Conservation (phyloP, 148 eudicot species). For the Silene uniflora region DNA sequence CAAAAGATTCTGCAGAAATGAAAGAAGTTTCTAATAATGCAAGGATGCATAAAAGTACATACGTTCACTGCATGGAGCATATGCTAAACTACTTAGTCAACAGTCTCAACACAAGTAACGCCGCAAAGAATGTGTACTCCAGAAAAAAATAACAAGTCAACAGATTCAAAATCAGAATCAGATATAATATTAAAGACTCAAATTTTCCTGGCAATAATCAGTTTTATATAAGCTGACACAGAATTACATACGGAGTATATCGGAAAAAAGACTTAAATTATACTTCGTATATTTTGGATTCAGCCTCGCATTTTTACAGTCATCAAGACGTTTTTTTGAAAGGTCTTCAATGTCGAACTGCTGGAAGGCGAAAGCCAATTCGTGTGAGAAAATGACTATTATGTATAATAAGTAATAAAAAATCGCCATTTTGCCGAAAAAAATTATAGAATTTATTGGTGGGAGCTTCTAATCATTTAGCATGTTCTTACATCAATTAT, state of each 20-base stretch:
- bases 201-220: background rate
- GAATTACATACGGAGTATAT: too few relatives aligned
- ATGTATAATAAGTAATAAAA: too few relatives aligned
- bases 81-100: slow-evolving; percentile 15
- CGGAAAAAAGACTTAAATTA: background rate
- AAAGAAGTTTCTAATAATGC: slow-evolving; percentile 1
- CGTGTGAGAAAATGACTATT: too few relatives aligned
- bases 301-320: too few relatives aligned
- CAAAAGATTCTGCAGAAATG: slow-evolving; percentile 4
- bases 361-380: too few relatives aligned
- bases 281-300: too few relatives aligned
- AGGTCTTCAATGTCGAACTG: too few relatives aligned
- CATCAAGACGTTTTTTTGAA: too few relatives aligned
- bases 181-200: background rate
- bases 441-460: background rate
- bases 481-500: background rate
- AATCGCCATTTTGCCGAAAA: too few relatives aligned
- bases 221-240: background rate
- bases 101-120: background rate
- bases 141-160: background rate
- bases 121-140: background rate
- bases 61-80: slow-evolving; percentile 14
- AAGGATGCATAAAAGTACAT: background rate
- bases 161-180: background rate
- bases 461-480: background rate